Base-by-base conservation (phyloP, 164 flowering plant genomes). In the Hamamelis virginiana region DNA sequence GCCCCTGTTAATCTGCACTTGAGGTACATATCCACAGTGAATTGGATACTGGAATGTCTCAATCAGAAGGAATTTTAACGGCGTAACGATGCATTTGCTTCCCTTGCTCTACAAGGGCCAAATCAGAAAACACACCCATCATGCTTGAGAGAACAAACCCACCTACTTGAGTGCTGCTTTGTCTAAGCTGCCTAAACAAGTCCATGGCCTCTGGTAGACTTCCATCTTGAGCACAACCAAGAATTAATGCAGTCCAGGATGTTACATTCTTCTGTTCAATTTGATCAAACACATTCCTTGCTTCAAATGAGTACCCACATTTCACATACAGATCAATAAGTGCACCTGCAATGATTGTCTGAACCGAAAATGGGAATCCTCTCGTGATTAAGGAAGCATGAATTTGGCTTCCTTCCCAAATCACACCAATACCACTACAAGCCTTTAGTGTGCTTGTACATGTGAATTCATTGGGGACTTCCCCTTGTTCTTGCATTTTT, bases 1-100 rank as follows among this genome's bases (percentile, higher is more conserved):
- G 89, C 94, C 50, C 81, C 82, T 25, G 68, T 71, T 46, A 89
- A 52, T 14, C 97, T 94, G 65, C 96, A 87, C 71, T 90, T 92
- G 68, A 87, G 82, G 72, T 92, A 92, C 96, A 92, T 87, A 79
- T 92, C 97, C 11, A 89, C 64, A 45, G 85, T 68, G 96, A 85
- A 76, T 90, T 92, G 23, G 78, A 76, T 8, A 90, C 96, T 4
- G 91, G 83, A 23, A 75, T 72, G 64, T 90, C 92, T 59, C 79
- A 66, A 64, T 87, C 84, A 53, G 76, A 78, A 26, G 90, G 87
- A 14, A 78, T 57, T 80, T 90, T 92, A 8, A 71, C 55, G 47
- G 88, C 74, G 66, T 80, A 80, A 21, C 82, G 83, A 69, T 91
- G 97, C 64, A 88, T 72, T 76, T 90, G 96, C 81, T 78, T 89